These are phyloP conservation scores for Cymbopogon citratus DNA, from an alignment of 176 grass and related monocot genomes.

Conservation along the genomic window DNA sequence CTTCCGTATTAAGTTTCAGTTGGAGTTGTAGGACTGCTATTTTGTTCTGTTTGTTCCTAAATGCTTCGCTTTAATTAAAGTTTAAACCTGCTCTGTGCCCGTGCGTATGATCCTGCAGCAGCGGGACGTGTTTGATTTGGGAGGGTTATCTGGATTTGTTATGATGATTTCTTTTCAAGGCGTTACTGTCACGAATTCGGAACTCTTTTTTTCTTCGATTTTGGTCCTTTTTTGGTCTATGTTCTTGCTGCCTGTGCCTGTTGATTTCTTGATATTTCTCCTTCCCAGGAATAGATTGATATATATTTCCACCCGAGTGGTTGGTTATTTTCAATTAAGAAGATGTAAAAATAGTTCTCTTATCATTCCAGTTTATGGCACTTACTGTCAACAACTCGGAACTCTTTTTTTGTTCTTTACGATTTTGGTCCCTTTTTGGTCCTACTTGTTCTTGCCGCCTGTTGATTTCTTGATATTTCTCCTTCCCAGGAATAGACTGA, in stretches of 20 bases:
- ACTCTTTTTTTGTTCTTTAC: no score
- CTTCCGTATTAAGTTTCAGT: not conserved
- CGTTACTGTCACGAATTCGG: not conserved
- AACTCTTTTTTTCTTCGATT: not conserved
- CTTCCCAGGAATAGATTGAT: not conserved
- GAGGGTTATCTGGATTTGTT: slow-evolving; percentile 19
- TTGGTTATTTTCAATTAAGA: not conserved
- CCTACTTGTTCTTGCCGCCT: not conserved
- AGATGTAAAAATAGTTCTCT: not conserved
- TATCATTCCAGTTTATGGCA: not conserved
- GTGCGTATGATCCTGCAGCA: not conserved
- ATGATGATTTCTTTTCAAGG: not conserved
- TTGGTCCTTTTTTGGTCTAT: not conserved
- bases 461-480: not conserved
- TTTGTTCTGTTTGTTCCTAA: not conserved
- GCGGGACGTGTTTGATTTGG: not conserved
- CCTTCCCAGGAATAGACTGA: not conserved
- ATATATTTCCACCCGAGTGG: not conserved
- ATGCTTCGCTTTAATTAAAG: not conserved
- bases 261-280: not conserved
- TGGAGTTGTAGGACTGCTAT: not conserved
- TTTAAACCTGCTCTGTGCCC: not conserved
- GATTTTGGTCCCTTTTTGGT: no score
- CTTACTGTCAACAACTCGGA: no score
- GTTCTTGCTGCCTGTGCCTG: not conserved